Evolutionary conservation across 805 yeast genomes (phyloP).

Genomic region (Zygoascus biomembranicola): DNA sequence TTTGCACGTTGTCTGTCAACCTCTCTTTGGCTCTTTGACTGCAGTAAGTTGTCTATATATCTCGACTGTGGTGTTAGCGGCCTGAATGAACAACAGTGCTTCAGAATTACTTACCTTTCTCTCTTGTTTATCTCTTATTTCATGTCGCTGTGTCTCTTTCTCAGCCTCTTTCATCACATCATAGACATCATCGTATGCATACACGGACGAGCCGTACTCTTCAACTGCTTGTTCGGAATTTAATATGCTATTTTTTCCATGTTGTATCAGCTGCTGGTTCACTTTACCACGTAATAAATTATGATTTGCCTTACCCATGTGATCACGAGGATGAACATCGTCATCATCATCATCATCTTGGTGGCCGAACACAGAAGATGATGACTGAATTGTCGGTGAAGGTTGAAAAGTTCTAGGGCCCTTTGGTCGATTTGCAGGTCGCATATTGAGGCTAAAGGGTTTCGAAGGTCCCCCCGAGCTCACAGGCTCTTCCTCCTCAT

Average conservation of each 20-base stretch:
- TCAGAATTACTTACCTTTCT: constrained; percentile 8
- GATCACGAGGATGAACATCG: constrained; percentile 2
- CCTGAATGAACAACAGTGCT: background rate
- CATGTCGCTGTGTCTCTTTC: background rate
- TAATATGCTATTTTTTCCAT: constrained; percentile 5
- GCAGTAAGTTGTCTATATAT: constrained; percentile 36
- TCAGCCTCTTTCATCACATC: constrained; percentile 34
- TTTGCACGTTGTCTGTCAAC: constrained; percentile 36
- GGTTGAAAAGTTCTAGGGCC: constrained; percentile 10
- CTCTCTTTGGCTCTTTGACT: constrained; percentile 39
- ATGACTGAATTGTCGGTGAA: constrained; percentile 2
- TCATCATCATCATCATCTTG: constrained; percentile 5
- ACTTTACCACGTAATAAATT: constrained; percentile 2
- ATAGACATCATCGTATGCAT: constrained; percentile 41
- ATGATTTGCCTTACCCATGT: constrained; percentile 7
- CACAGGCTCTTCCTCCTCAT: background rate
- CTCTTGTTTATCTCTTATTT: constrained; percentile 8
- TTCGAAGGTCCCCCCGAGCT: background rate
- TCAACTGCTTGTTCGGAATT: constrained; percentile 5
- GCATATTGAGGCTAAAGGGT: constrained; percentile 2
- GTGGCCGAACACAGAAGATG: constrained; percentile 5
- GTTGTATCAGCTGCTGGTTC: constrained; percentile 9
- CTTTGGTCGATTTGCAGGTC: constrained; percentile 7
- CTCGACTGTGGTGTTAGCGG: constrained; percentile 19
- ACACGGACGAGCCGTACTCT: constrained; percentile 18